phyloP scores from a whole-genome alignment of 805 yeast species.

The Yueomyces sinensis region DNA sequence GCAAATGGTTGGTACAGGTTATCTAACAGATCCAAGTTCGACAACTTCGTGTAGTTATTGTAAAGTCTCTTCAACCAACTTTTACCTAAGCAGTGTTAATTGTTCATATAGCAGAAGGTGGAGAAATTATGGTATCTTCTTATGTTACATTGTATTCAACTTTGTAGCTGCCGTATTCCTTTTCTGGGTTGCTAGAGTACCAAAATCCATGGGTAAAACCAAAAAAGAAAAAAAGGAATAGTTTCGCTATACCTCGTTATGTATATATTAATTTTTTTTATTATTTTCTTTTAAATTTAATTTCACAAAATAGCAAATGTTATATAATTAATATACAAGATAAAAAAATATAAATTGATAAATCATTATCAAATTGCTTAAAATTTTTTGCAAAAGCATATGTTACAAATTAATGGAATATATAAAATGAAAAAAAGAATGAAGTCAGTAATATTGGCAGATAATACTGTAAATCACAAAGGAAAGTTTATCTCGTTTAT shows the following conservation, averaged over 20 bases:
- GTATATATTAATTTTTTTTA: too few relatives aligned
- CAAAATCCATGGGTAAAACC: slow-evolving; percentile 30
- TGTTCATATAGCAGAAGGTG: slow-evolving; percentile 29
- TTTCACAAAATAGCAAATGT: too few relatives aligned
- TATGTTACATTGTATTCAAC: slow-evolving; percentile 37
- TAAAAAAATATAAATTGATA: too few relatives aligned
- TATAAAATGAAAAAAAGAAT: too few relatives aligned
- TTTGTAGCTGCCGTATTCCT: slow-evolving; percentile 28
- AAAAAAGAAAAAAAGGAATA: slow-evolving; percentile 6
- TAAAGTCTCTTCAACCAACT: slow-evolving; percentile 39
- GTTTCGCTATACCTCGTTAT: not conserved
- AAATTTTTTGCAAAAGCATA: too few relatives aligned
- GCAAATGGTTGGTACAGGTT: slow-evolving; percentile 30
- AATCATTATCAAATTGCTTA: too few relatives aligned
- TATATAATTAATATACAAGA: too few relatives aligned
- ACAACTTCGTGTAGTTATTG: slow-evolving; percentile 49
- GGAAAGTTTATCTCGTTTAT: not conserved
- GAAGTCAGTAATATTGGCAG: too few relatives aligned
- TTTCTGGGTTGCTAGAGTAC: slow-evolving; percentile 64
- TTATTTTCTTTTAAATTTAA: too few relatives aligned
- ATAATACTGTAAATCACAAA: not conserved
- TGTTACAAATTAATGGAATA: too few relatives aligned
- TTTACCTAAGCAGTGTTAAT: slow-evolving; percentile 37
- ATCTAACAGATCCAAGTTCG: slow-evolving; percentile 31
- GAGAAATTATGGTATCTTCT: slow-evolving; percentile 49